Evolutionary conservation across 495 filamentous ascomycete genomes (phyloP), one percentile per base, ranked within the genome.

Genomic region (Chaetomium fimeti): DNA sequence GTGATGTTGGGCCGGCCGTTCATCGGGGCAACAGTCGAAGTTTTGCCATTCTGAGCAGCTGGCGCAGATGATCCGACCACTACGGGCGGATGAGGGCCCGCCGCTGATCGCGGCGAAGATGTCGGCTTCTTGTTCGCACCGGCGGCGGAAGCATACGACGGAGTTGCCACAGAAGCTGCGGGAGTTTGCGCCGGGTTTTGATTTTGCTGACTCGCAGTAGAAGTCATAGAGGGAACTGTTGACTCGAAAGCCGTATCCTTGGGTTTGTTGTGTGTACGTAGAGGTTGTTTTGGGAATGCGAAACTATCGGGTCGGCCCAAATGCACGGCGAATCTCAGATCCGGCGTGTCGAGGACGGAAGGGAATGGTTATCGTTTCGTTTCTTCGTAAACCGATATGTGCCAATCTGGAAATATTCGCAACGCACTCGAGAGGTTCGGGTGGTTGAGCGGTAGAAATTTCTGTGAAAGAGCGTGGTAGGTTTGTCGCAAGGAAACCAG

Each of bases 1-100:
- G 87, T 82, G 71, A 92, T 88, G 77, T 83, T 77, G 12, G 83
- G 84, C 78, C 88, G 87, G 83, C 90, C 90, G 82, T 93, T 97
- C 84, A 93, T 84, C 72, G 90, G 84, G 80, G 90, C 88, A 70
- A 84, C 82, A 55, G 22, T 27, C 24, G 89, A 87, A 69, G 87
- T 82, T 79, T 94, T 94, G 75, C 88, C 91, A 95, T 85, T 78
- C 65, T 94, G 88, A 76, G 92, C 85, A 71, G 78, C 66, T 58
- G 76, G 70, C 61, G 84, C 82, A 70, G 88, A 82, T 65, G 85
- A 87, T 72, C 85, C 89, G 77, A 88, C 88, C 80, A 87, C 88
- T 80, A 86, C 83, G 66, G 83, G 79, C 61, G 79, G 77, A 57
- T 78, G 77, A 67, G 89, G 85, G 80, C 88, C 87, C 72, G 86